Evolutionary conservation across 225 moss, liverwort and hornwort genomes (phyloP).

Genomic region (Anthoceros angustus): DNA sequence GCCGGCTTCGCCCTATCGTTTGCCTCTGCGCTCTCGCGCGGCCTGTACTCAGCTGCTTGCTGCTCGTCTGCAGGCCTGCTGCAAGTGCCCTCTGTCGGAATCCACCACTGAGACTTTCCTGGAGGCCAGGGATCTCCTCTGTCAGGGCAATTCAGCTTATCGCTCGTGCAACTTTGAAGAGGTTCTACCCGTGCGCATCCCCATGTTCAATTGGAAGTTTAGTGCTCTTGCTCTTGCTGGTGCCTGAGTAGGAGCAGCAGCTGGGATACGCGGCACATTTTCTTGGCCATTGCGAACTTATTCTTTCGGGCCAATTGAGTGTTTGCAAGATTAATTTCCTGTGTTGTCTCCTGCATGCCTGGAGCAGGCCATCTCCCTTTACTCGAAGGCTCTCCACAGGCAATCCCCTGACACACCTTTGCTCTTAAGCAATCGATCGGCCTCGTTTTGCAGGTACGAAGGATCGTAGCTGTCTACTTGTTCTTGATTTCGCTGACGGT

Average conservation of each 20-base stretch:
- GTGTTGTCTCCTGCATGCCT: not conserved
- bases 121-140: conserved; percentile 7
- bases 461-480: not conserved
- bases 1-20: not conserved
- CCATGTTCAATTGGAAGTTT: not conserved
- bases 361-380: conserved; percentile 48
- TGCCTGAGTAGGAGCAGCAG: conserved; percentile 1
- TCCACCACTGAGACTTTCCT: not conserved
- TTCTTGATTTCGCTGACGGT: not conserved
- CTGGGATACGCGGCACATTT: not conserved
- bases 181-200: conserved; percentile 17
- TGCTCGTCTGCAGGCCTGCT: not conserved
- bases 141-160: conserved; percentile 41
- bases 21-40: not conserved
- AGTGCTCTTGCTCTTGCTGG: not conserved
- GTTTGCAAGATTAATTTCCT: not conserved
- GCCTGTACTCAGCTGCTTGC: not conserved
- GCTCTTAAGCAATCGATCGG: conserved; percentile 65
- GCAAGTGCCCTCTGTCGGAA: not conserved
- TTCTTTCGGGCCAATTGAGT: not conserved
- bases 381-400: conserved; percentile 37
- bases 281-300: not conserved
- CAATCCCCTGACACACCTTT: conserved; percentile 34
- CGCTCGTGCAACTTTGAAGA: conserved; percentile 45
- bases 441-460: conserved; percentile 55